Percentiles rank a stretch among this genome's conserved stretches.
These are phyloP conservation scores for Agrocybe chaxingu DNA, from an alignment of 768 basidiomycete genomes.

Conservation along the genomic window DNA sequence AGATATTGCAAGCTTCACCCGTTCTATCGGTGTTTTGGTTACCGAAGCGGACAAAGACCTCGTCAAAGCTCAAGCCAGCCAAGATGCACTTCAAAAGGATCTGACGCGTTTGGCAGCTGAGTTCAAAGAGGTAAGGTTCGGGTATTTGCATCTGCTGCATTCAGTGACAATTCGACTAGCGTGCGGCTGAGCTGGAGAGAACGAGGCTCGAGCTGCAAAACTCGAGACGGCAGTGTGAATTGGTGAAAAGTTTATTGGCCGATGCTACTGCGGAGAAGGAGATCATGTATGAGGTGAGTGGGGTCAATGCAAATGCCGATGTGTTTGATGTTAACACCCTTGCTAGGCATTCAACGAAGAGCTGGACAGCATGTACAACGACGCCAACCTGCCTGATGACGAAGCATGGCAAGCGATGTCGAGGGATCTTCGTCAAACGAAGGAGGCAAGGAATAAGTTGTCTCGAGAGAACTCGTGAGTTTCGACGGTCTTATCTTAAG, in stretches of 20 bases:
- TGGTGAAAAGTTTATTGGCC: constrained; percentile 72
- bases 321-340: not conserved
- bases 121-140: constrained; percentile 52
- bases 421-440: constrained; percentile 68
- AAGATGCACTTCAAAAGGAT: constrained; percentile 52
- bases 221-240: constrained; percentile 69
- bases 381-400: constrained; percentile 74
- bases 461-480: constrained; percentile 80
- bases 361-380: constrained; percentile 87
- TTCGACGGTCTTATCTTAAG: not conserved
- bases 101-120: constrained; percentile 47
- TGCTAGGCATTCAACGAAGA: constrained; percentile 90
- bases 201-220: constrained; percentile 63
- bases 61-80: constrained; percentile 44
- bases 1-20: constrained; percentile 33
- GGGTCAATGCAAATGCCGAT: not conserved
- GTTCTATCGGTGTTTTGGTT: constrained; percentile 50
- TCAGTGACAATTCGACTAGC: constrained; percentile 32
- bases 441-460: constrained; percentile 71
- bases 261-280: constrained; percentile 87
- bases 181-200: constrained; percentile 59
- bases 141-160: not conserved
- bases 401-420: constrained; percentile 83
- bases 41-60: constrained; percentile 59
- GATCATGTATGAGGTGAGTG: constrained; percentile 84